Evolutionary conservation across 2,329 filamentous ascomycete species (phyloP).

Genomic region (Botryosphaeria dothidea): DNA sequence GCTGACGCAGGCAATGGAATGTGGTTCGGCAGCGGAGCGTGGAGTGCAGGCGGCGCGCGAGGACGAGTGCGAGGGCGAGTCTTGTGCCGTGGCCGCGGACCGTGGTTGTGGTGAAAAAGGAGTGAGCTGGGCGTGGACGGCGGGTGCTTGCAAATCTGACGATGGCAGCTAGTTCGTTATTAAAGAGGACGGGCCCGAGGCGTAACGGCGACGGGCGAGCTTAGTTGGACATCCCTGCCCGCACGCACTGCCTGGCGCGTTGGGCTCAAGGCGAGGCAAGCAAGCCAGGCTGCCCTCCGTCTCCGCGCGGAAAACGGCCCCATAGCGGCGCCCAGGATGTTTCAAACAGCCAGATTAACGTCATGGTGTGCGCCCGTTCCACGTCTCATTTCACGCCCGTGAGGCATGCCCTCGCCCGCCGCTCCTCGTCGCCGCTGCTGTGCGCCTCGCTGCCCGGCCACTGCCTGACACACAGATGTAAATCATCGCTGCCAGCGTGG

Average conservation of each 20-base stretch:
- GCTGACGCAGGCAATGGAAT: slow-evolving; percentile 6
- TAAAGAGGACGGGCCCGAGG: slow-evolving; percentile 14
- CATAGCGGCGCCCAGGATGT: slow-evolving; percentile 2
- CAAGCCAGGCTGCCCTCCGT: background rate
- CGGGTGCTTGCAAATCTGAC: slow-evolving; percentile 13
- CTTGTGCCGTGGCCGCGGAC: background rate
- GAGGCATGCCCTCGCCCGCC: background rate
- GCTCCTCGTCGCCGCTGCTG: background rate
- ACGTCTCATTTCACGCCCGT: slow-evolving; percentile 8
- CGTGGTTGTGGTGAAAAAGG: slow-evolving; percentile 8
- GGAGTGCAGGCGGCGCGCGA: background rate
- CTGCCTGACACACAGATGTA: background rate
- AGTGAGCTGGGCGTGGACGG: background rate
- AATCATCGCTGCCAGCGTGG: slow-evolving; percentile 1
- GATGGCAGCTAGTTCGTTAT: slow-evolving; percentile 15
- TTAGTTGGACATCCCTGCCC: slow-evolving; percentile 11
- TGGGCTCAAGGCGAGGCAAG: slow-evolving; percentile 2
- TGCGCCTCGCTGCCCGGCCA: background rate
- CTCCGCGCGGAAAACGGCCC: background rate
- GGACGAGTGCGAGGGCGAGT: background rate
- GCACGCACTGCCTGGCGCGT: background rate
- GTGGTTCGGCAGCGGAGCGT: background rate
- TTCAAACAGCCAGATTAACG: slow-evolving; percentile 7
- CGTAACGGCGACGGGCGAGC: slow-evolving; percentile 13
- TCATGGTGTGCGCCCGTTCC: slow-evolving; percentile 8